phyloP scores from a whole-genome alignment of 257 asterid species.

The Solanum etuberosum region DNA sequence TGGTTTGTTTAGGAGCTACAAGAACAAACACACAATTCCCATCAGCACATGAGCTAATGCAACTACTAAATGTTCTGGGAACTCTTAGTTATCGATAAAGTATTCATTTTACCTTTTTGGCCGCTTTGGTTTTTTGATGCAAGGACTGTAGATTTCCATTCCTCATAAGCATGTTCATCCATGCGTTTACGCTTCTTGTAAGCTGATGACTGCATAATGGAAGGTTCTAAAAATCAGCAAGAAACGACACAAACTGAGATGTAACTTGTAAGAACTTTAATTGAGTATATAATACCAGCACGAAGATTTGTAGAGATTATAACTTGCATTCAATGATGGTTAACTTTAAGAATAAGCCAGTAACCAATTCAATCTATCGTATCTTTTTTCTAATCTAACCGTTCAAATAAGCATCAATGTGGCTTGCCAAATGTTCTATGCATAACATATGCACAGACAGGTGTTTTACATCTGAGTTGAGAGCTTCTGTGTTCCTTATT shows the following conservation, averaged over 20 bases:
- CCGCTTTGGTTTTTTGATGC: slow-evolving; percentile 29
- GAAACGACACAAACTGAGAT: neutral
- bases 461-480: neutral
- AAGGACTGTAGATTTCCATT: slow-evolving; percentile 71
- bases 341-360: neutral
- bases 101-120: slow-evolving; percentile 37
- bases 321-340: neutral
- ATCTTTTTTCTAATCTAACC: neutral
- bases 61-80: neutral
- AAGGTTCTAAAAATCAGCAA: neutral
- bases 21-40: neutral
- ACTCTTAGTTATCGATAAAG: neutral
- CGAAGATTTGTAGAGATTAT: neutral
- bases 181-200: slow-evolving; percentile 60
- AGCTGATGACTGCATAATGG: slow-evolving; percentile 52
- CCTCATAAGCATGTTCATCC: slow-evolving; percentile 40
- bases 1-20: slow-evolving; percentile 49
- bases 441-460: neutral
- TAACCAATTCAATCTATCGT: neutral
- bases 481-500: neutral
- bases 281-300: neutral
- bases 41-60: neutral
- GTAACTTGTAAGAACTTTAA: neutral
- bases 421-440: neutral
- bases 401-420: neutral